phyloP scores from a whole-genome alignment of 192 early-diverging fungal genomes.

The Gigaspora rosea region DNA sequence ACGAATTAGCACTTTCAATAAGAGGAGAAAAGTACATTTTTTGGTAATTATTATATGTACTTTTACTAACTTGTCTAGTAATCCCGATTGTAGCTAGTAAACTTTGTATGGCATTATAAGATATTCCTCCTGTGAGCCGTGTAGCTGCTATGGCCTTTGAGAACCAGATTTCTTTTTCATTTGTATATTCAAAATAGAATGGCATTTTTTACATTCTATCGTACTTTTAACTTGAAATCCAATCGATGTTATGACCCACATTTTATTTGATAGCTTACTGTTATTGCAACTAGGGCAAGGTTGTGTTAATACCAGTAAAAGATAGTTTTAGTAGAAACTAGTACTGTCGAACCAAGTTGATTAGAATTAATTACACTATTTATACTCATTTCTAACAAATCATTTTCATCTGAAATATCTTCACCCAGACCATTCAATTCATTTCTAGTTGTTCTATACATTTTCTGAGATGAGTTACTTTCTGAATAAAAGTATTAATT shows the following conservation, averaged over 20 bases:
- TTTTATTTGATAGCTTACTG: background rate
- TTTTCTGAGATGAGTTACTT: too few relatives aligned
- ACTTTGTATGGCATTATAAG: background rate
- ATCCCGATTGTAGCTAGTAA: background rate
- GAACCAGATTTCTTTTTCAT: background rate
- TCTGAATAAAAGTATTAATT: too few relatives aligned
- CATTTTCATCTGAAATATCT: too few relatives aligned
- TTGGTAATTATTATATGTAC: slow-evolving; percentile 13
- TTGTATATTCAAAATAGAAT: background rate
- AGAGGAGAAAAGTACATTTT: background rate
- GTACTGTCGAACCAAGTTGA: background rate
- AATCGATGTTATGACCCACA: background rate
- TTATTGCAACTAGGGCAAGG: background rate
- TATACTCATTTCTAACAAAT: too few relatives aligned
- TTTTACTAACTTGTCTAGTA: background rate
- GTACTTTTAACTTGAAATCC: background rate
- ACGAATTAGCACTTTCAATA: background rate
- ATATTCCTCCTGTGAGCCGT: background rate
- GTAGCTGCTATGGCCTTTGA: background rate
- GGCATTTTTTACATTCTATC: background rate
- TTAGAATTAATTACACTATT: background rate
- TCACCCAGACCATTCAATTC: too few relatives aligned
- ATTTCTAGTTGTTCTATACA: too few relatives aligned
- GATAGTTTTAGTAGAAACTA: background rate
- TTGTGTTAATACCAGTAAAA: background rate